Percentiles rank a stretch among this genome's conserved stretches.
These are phyloP conservation scores for Tylopilus cervinicoccineus DNA, from an alignment of 768 basidiomycete species.

Conservation along the genomic window DNA sequence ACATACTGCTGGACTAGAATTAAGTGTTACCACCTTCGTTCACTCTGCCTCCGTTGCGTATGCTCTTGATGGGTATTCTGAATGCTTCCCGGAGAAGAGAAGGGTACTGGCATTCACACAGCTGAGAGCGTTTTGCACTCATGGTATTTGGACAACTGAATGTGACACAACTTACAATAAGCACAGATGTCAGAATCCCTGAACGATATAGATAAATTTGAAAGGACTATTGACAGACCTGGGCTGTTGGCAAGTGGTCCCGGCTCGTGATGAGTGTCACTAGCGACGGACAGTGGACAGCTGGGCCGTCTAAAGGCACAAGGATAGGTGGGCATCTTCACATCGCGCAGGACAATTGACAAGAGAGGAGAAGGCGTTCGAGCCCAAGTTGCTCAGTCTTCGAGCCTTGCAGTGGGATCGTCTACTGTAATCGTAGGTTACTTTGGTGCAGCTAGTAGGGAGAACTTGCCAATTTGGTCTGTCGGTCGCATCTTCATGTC, in stretches of 20 bases:
- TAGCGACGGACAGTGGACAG: slow-evolving; percentile 33
- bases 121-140: too few relatives aligned
- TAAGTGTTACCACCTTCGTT: too few relatives aligned
- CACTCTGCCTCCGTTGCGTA: too few relatives aligned
- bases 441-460: not conserved
- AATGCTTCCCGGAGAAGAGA: slow-evolving; percentile 41
- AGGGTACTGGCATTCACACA: slow-evolving; percentile 54
- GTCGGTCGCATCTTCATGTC: slow-evolving; percentile 24
- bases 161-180: too few relatives aligned
- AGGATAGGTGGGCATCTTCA: slow-evolving; percentile 33
- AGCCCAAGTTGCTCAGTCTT: slow-evolving; percentile 26
- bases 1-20: too few relatives aligned
- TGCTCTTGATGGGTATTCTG: slow-evolving; percentile 39
- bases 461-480: slow-evolving; percentile 8
- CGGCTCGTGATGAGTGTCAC: slow-evolving; percentile 46
- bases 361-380: slow-evolving; percentile 36
- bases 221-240: slow-evolving; percentile 42
- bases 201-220: too few relatives aligned
- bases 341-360: slow-evolving; percentile 38
- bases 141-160: too few relatives aligned
- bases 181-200: slow-evolving; percentile 17
- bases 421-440: not conserved
- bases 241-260: slow-evolving; percentile 39
- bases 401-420: not conserved
- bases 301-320: slow-evolving; percentile 29